These are phyloP conservation scores for Penicillium roqueforti DNA, from an alignment of 495 filamentous ascomycete species.

Conservation along the genomic window DNA sequence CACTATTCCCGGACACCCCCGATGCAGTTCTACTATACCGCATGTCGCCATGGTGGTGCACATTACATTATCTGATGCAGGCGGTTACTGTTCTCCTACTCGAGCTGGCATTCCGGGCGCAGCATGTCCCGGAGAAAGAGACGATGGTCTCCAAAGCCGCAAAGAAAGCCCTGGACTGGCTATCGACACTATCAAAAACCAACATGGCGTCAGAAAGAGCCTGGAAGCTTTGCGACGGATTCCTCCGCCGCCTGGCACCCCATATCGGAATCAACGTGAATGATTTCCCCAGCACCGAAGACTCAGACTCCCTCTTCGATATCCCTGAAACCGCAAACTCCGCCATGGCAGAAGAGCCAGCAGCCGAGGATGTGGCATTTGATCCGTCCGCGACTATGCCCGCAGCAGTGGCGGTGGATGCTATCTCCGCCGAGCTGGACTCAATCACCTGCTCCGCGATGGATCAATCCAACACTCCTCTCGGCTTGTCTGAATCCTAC, in stretches of 20 bases:
- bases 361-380: constrained; percentile 18
- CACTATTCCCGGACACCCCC: constrained; percentile 47
- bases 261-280: constrained; percentile 26
- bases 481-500: constrained; percentile 17
- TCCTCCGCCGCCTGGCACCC: constrained; percentile 44
- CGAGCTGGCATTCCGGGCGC: constrained; percentile 51
- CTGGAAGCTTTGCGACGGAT: constrained; percentile 48
- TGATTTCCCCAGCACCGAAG: constrained; percentile 27
- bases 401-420: constrained; percentile 13
- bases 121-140: constrained; percentile 53
- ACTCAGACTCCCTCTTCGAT: constrained; percentile 19
- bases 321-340: constrained; percentile 11
- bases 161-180: constrained; percentile 53
- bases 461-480: constrained; percentile 18
- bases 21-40: constrained; percentile 42
- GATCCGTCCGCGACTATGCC: constrained; percentile 15
- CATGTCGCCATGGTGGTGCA: constrained; percentile 59
- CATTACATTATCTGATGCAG: constrained; percentile 60
- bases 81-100: constrained; percentile 55
- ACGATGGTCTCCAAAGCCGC: constrained; percentile 48
- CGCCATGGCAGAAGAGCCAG: constrained; percentile 2
- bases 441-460: constrained; percentile 29
- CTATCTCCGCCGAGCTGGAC: constrained; percentile 24
- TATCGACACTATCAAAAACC: constrained; percentile 42
- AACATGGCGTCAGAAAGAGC: constrained; percentile 47